Evolutionary conservation across 169 alveolate species (phyloP), one percentile per base, ranked within the genome.

Genomic region (Besnoitia besnoiti): DNA sequence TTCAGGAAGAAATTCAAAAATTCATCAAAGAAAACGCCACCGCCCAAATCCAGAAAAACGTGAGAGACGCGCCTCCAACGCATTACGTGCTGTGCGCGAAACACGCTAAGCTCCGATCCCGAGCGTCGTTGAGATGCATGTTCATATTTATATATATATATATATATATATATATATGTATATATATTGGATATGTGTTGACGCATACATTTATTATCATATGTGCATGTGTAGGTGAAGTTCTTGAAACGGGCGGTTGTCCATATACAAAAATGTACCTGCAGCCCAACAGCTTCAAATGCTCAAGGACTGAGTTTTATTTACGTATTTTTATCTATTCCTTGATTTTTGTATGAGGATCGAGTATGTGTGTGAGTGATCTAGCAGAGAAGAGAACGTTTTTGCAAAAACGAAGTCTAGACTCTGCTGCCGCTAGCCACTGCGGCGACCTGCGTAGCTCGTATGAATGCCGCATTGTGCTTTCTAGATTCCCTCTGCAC

Each of bases 21-120:
- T 93, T 93, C 46, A 39, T 84, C n/a, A 89, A 93, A 75, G 93
- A 89, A 33, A 89, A 93, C 44, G 90, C 85, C 79, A 89, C 92
- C 16, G 94, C 93, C 33, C 59, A 55, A 40, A 62, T 92, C 85
- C 92, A 91, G 73, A 90, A 85, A 51, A 61, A 73, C n/a, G 55
- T 51, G 90, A 79, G 46, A 24, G 85, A 85, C 91, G 80, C 77
- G 44, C 46, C 88, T 44, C 0, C 40, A 21, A 30, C 19, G 21
- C 40, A 61, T 33, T 51, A 0, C 30, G 14, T 49, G 40, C 50
- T 12, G 0, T 27, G 33, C 51, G 46, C 37, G 49, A 42, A 12
- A 24, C 77, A 3, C 21, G 51, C n/a, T 35, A 33, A 12, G 35
- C 14, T 4, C 51, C 14, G 24, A 35, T 24, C 24, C 55, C 16